Conservation (phyloP, 2,329 filamentous ascomycete genomes). For the Colletotrichum theobromicola region DNA sequence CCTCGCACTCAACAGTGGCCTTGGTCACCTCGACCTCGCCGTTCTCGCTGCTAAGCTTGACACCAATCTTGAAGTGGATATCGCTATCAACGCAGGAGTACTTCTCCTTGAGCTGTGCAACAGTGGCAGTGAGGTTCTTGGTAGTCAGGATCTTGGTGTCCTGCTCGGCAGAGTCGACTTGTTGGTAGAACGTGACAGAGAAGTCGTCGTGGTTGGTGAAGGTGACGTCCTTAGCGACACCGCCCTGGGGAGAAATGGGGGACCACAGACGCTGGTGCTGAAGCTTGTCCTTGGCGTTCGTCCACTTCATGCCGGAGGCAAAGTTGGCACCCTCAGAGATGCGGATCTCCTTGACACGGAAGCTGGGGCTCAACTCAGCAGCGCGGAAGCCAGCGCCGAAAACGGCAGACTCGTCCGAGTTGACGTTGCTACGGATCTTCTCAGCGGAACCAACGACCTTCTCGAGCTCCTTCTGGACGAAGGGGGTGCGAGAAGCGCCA, state of each 20-base stretch:
- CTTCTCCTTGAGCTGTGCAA: conserved; percentile 78
- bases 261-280: conserved; percentile 86
- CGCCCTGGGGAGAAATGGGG: conserved; percentile 75
- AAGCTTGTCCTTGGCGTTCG: conserved; percentile 68
- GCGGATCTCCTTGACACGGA: conserved; percentile 96
- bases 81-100: conserved; percentile 78
- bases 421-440: conserved; percentile 92
- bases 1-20: conserved; percentile 85
- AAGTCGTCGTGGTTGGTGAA: conserved; percentile 87
- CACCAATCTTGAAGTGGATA: conserved; percentile 79
- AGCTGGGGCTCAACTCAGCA: conserved; percentile 89
- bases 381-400: conserved; percentile 96
- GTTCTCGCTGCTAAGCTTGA: conserved; percentile 74
- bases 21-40: conserved; percentile 81
- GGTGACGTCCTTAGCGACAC: conserved; percentile 80
- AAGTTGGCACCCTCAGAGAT: conserved; percentile 80
- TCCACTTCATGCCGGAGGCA: conserved; percentile 77
- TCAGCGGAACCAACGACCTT: conserved; percentile 71
- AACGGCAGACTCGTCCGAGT: conserved; percentile 94
- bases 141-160: conserved; percentile 73
- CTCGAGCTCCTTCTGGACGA: conserved; percentile 90
- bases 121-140: conserved; percentile 83
- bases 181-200: conserved; percentile 79
- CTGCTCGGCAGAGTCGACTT: conserved; percentile 62
- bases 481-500: conserved; percentile 87